These are phyloP conservation scores for Penicillium simplicissimum DNA, from an alignment of 495 filamentous ascomycete species.

Conservation along the genomic window DNA sequence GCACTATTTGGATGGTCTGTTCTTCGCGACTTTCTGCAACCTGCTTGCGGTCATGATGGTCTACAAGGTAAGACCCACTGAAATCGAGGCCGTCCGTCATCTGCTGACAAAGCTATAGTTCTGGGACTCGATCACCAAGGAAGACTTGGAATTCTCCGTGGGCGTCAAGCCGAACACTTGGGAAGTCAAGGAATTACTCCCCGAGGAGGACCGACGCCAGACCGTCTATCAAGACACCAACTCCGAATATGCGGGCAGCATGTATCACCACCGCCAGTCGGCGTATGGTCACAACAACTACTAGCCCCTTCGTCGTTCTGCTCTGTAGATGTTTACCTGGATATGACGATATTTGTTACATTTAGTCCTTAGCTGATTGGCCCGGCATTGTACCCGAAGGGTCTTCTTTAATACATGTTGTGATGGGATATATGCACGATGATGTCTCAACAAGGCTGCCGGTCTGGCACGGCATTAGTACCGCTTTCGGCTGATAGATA, in stretches of 20 bases:
- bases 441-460: neutral
- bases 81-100: neutral
- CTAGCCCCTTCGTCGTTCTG: constrained; percentile 17
- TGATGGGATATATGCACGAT: neutral
- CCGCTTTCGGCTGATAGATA: neutral
- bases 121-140: constrained; percentile 99
- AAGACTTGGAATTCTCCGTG: constrained; percentile 97
- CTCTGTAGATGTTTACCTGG: constrained; percentile 26
- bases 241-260: constrained; percentile 61
- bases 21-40: constrained; percentile 94
- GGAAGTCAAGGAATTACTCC: constrained; percentile 93
- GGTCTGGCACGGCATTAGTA: neutral
- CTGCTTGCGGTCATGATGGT: constrained; percentile 98
- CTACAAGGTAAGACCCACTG: constrained; percentile 74
- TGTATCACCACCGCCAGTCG: constrained; percentile 55
- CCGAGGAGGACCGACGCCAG: constrained; percentile 81
- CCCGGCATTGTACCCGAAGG: neutral
- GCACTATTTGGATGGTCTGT: constrained; percentile 93
- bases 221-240: constrained; percentile 72
- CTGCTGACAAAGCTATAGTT: constrained; percentile 57
- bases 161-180: constrained; percentile 93
- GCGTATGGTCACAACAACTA: constrained; percentile 38
- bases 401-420: constrained; percentile 6
- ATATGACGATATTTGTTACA: constrained; percentile 18
- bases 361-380: constrained; percentile 7